Evolutionary conservation across 441 rosid genomes (phyloP), one percentile per base, ranked within the genome.

Genomic region (Sinapis alba): DNA sequence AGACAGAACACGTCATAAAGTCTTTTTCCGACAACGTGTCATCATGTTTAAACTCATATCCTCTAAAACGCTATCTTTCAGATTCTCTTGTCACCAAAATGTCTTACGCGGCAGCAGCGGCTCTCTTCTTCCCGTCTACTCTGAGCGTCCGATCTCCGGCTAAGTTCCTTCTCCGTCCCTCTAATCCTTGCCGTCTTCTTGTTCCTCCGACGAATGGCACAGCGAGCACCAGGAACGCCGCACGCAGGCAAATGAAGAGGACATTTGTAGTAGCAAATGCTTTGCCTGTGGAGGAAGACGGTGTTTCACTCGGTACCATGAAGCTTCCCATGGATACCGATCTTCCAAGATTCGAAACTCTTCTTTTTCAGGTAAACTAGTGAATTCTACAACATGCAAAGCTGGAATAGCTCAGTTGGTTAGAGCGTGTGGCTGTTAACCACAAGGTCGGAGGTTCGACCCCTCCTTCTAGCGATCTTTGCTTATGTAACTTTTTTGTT

Each of bases 381-480:
- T 75, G 59, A 62, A 71, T 27, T 3, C 2, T 0, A 0, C 0
- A 8, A 6, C 62, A 47, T 24, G 18, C 63, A 34, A 60, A 66
- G 98, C 94, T 91, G 96, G 96, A 91, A 86, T 88, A 87, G 91
- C 91, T 93, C 93, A 88, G 92, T 84, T 87, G 96, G 97, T 71
- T 91, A 89, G 97, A 91, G 93, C 93, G 91, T 93, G 90, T 93
- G 94, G 93, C 98, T 89, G 91, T 90, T 93, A 90, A 91, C 94
- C 94, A 88, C 90, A 91, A 90, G 96, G 96, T 89, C 93, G 93
- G 86, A 87, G 93, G 93, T 89, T 91, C 94, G 81, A 94, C 77
- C 91, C 94, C 91, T 87, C 90, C 91, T 83, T 92, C 89, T 84
- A 88, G 90, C 91, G 91, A 36, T 36, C 16, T 50, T 66, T 15